Evolutionary conservation across 306 rosid species (phyloP), one percentile per base, ranked within the genome.

Genomic region (Gastrolobium villosum): DNA sequence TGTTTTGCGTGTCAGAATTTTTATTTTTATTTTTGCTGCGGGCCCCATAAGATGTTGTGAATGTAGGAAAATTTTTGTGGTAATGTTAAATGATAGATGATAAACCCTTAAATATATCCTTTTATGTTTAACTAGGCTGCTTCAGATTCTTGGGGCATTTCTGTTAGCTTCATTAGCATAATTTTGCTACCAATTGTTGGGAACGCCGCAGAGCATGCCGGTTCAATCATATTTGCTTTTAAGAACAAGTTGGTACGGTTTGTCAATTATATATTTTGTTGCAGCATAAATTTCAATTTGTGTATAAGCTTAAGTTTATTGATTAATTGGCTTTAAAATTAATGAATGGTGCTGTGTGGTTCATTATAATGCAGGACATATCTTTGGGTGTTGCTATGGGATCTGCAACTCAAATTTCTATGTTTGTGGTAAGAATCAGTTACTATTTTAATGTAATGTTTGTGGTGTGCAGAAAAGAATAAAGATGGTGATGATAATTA

Each of bases 151-250:
- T 94, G 99, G 99, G 99, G 97, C 9, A 88, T 95, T 78, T 91
- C 99, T 2, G 93, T 95, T 7, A 89, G 98, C 86, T 95, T 95
- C 84, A 79, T 95, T 10, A 89, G 97, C 88, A 87, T 95, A 67
- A 95, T 95, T 61, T 79, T 95, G 91, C 91, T 95, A 5, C 99
- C 99, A n/a, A 90, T 95, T 31, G 99, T 95, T 66, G 97, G 99
- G 75, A 95, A 95, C 52, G 99, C 99, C 2, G 99, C 99, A 34
- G 98, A 94, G 65, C 99, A 94, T 64, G 99, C 99, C 0, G 99
- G 99, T 40, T 92, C 99, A 32, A 76, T 95, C 79, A 95, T 95
- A 48, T 95, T 95, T 79, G 99, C 99, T 69, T 91, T 88, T 70
- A 92, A 92, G 90, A 91, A 95, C 85, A 95, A 95, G 79, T 80